These are phyloP conservation scores for Nannizziopsis barbatae DNA, from an alignment of 2,329 filamentous ascomycete species.

Conservation along the genomic window DNA sequence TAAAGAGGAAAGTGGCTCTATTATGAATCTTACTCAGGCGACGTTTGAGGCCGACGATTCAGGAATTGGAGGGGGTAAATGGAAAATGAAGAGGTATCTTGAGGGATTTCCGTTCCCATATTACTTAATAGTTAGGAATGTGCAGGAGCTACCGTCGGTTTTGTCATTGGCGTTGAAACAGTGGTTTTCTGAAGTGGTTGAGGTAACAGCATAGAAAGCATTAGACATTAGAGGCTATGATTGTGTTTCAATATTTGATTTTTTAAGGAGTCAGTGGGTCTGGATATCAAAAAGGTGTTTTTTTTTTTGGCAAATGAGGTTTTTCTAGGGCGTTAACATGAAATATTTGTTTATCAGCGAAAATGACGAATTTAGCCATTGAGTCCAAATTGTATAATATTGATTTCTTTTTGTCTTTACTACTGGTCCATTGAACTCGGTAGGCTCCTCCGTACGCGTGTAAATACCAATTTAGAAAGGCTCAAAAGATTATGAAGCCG, in stretches of 20 bases:
- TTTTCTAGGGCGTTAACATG: too few relatives aligned
- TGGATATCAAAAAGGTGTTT: background rate
- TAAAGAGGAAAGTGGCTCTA: constrained; percentile 39
- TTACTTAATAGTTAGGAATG: constrained; percentile 86
- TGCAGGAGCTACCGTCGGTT: constrained; percentile 80
- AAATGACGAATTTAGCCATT: too few relatives aligned
- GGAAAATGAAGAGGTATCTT: constrained; percentile 81
- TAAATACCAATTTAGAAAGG: too few relatives aligned
- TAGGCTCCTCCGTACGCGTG: too few relatives aligned
- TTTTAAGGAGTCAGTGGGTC: background rate
- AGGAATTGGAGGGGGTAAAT: constrained; percentile 49
- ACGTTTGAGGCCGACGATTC: constrained; percentile 60
- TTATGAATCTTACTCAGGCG: constrained; percentile 80
- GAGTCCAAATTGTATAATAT: too few relatives aligned
- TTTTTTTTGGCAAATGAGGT: too few relatives aligned
- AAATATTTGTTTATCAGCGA: too few relatives aligned
- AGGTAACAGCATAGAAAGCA: constrained; percentile 28
- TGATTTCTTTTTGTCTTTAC: too few relatives aligned
- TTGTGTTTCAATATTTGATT: background rate
- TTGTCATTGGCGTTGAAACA: constrained; percentile 80
- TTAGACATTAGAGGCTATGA: background rate
- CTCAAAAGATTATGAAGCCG: too few relatives aligned
- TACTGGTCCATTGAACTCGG: too few relatives aligned
- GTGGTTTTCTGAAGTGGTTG: constrained; percentile 74
- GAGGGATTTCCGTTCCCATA: constrained; percentile 96